Evolutionary conservation across 768 basidiomycete species (phyloP).

Genomic region (Mycena venus): DNA sequence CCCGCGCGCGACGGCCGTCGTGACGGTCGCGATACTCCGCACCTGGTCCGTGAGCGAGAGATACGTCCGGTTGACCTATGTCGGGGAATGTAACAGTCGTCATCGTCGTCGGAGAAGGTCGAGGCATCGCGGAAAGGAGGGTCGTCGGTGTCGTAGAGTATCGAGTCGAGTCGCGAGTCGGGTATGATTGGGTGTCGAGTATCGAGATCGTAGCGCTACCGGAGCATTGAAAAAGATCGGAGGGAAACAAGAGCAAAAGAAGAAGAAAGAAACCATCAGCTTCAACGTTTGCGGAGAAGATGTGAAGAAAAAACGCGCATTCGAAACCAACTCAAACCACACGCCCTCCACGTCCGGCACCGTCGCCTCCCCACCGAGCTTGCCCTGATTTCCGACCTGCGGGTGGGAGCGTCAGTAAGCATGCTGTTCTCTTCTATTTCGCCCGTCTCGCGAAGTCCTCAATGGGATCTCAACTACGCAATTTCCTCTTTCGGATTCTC

Average conservation of each 20-base stretch:
- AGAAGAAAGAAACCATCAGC: background rate
- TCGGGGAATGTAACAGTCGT: background rate
- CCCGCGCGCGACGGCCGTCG: constrained; percentile 84
- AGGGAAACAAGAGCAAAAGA: background rate
- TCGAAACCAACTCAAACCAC: constrained; percentile 82
- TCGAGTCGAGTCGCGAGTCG: no score
- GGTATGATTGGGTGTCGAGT: background rate
- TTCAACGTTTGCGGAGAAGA: no score
- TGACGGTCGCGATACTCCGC: constrained; percentile 80
- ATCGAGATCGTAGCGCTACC: no score
- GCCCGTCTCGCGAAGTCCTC: background rate
- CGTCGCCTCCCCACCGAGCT: constrained; percentile 59
- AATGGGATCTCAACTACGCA: no score
- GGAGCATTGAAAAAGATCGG: background rate
- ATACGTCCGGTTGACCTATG: constrained; percentile 64
- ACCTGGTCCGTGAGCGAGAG: constrained; percentile 77
- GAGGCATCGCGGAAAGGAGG: no score
- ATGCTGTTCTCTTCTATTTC: no score
- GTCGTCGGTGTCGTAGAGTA: background rate
- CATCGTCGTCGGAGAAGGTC: background rate
- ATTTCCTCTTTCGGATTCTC: no score
- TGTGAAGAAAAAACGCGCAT: constrained; percentile 53
- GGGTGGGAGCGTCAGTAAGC: background rate
- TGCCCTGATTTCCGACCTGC: constrained; percentile 35
- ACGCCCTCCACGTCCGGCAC: constrained; percentile 84